phyloP scores from a whole-genome alignment of 306 rosid species.

The Corylus americana region DNA sequence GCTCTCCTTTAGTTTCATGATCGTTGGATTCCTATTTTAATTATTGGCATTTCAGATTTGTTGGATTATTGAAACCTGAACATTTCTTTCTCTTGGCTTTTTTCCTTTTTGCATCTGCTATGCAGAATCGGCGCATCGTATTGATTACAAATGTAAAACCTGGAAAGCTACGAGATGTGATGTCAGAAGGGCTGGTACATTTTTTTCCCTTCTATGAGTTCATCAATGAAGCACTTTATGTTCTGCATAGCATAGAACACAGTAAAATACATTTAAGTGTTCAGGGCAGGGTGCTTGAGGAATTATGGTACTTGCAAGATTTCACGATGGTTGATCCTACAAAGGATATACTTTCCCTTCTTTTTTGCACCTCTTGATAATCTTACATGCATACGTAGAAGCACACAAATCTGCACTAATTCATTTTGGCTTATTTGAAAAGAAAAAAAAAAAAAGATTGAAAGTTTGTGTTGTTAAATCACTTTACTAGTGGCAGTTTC shows the following conservation, averaged over 20 bases:
- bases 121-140: slow-evolving; percentile 78
- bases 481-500: not conserved
- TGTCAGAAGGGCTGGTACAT: slow-evolving; percentile 94
- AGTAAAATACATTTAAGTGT: not conserved
- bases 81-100: slow-evolving; percentile 11
- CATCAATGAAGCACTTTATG: not conserved
- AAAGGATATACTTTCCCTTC: not conserved
- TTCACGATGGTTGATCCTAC: slow-evolving; percentile 1
- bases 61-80: not conserved
- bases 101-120: slow-evolving; percentile 19
- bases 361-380: not conserved
- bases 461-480: not conserved
- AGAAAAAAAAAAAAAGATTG: not conserved
- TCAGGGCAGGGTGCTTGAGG: not conserved
- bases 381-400: not conserved
- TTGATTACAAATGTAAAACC: slow-evolving; percentile 95
- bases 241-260: not conserved
- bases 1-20: not conserved
- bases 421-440: not conserved
- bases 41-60: not conserved
- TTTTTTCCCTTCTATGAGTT: slow-evolving; percentile 2
- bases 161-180: slow-evolving; percentile 91
- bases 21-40: not conserved
- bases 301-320: not conserved
- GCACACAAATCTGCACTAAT: not conserved